phyloP scores from a whole-genome alignment of 1,284 basidiomycete genomes.

The Ganoderma meredithae region DNA sequence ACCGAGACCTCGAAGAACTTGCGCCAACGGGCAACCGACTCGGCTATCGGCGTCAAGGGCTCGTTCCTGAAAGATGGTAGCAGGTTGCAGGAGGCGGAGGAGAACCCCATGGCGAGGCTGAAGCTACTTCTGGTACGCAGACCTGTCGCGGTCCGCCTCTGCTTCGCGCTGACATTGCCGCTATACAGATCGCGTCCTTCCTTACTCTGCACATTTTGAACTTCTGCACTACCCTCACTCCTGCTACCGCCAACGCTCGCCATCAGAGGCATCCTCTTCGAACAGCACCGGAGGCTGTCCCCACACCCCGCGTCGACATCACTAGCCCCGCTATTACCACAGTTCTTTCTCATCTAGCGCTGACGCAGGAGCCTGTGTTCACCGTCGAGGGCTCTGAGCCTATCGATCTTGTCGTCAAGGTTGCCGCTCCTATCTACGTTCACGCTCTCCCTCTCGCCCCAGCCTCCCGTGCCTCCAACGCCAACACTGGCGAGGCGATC shows the following conservation, averaged over 20 bases:
- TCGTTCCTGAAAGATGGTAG: slow-evolving; percentile 51
- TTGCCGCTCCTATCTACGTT: slow-evolving; percentile 73
- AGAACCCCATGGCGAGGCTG: slow-evolving; percentile 87
- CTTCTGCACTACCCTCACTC: slow-evolving; percentile 91
- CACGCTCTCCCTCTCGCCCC: slow-evolving; percentile 51
- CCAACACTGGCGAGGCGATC: slow-evolving; percentile 50
- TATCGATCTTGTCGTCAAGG: slow-evolving; percentile 70
- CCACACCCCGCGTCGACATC: slow-evolving; percentile 66
- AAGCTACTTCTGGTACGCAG: slow-evolving; percentile 85
- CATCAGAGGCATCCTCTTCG: slow-evolving; percentile 46
- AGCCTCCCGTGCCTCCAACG: slow-evolving; percentile 27
- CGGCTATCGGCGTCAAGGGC: slow-evolving; percentile 73
- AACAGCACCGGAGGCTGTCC: slow-evolving; percentile 39
- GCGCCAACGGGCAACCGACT: slow-evolving; percentile 54
- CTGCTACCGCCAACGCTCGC: slow-evolving; percentile 69
- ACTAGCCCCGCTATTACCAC: slow-evolving; percentile 64
- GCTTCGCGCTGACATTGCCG: slow-evolving; percentile 16
- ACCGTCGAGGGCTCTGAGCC: slow-evolving; percentile 34
- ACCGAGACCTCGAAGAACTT: slow-evolving; percentile 40
- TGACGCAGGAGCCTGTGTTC: slow-evolving; percentile 45
- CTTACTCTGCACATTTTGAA: slow-evolving; percentile 91
- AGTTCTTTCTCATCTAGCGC: slow-evolving; percentile 67
- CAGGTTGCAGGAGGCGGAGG: slow-evolving; percentile 54
- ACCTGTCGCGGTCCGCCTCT: neutral
- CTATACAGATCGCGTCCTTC: slow-evolving; percentile 79